Evolutionary conservation across 2,329 filamentous ascomycete species (phyloP), one percentile per base, ranked within the genome.

Genomic region (Zelopaecilomyces penicillatus): DNA sequence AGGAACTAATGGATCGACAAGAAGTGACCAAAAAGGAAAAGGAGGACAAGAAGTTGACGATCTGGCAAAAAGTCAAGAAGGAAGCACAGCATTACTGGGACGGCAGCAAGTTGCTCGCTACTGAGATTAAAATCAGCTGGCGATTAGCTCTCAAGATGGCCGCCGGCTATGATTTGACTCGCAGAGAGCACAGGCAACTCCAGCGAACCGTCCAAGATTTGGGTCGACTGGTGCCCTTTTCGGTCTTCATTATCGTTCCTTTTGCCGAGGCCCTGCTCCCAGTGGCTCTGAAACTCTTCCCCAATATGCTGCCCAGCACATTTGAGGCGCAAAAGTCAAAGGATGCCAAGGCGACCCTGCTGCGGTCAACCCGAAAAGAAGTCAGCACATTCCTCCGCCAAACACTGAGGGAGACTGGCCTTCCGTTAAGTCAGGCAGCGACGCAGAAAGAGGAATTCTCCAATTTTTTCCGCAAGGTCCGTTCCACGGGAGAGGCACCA

Each of bases 1-100:
- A 82, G 52, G 78, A 76, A 43, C 62, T 73, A 1, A 64, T 76
- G 6, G 74, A 79, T 45, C 80, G 81, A 59, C 75, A 79, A 53
- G 80, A 85, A 32, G 58, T 64, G 45, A 67, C 65, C 11, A 71
- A 66, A 74, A 62, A 60, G 43, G 62, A 81, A 54, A 84, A 86
- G 64, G 82, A 86, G 50, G 77, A 83, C 56, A 88, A 90, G 71
- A 96, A 95, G 62, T 69, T 95, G 66, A 95, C 90, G 0, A 41
- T 97, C 2, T 84, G 81, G 66, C 87, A 97, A 64, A 95, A 90
- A 70, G 82, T 98, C 60, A 98, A 95, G 76, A 90, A 94, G 65
- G 93, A 98, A 67, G 76, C 75, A 10, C 80, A 83, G 50, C 93
- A 98, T 65, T 98, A 98, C 70, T 97, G 93, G 91, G 93, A 98